Conservation (phyloP, 257 asterid species). For the Leonotis leonurus region DNA sequence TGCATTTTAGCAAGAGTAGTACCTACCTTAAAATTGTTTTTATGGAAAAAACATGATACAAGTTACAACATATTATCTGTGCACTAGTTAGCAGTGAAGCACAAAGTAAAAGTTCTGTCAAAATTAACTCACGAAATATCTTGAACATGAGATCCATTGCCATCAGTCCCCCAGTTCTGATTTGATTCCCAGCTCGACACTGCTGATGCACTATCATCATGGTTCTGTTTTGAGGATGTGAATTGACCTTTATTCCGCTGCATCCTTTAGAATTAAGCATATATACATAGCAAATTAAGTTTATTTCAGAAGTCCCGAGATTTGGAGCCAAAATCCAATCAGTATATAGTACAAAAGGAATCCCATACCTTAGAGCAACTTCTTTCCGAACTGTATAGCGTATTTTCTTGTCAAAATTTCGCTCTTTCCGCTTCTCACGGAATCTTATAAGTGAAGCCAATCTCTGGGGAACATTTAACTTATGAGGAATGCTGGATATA, state of each 20-base stretch:
- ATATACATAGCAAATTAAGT: too few species aligned
- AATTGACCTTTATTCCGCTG: constrained; percentile 78
- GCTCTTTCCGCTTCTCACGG: constrained; percentile 71
- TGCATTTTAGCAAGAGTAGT: not conserved
- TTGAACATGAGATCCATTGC: constrained; percentile 36
- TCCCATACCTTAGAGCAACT: constrained; percentile 59
- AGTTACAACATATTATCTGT: not conserved
- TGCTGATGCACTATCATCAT: constrained; percentile 59
- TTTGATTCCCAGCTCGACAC: constrained; percentile 59
- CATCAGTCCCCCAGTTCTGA: constrained; percentile 53
- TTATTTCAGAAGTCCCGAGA: too few species aligned
- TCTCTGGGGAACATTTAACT: constrained; percentile 59
- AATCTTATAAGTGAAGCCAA: constrained; percentile 62
- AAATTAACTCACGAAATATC: constrained; percentile 49
- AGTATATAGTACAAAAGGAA: not conserved
- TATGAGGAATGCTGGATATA: constrained; percentile 40
- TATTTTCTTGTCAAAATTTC: constrained; percentile 70
- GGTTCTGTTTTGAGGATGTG: constrained; percentile 50
- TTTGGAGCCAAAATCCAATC: not conserved
- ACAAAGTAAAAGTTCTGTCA: not conserved
- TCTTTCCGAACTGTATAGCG: constrained; percentile 80
- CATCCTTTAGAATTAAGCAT: constrained; percentile 40
- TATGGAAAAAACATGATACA: constrained; percentile 1
- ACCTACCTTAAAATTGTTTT: not conserved
- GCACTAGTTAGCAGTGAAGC: not conserved